These are phyloP conservation scores for Rugonectria rugulosa DNA, from an alignment of 2,329 filamentous ascomycete species.

Conservation along the genomic window DNA sequence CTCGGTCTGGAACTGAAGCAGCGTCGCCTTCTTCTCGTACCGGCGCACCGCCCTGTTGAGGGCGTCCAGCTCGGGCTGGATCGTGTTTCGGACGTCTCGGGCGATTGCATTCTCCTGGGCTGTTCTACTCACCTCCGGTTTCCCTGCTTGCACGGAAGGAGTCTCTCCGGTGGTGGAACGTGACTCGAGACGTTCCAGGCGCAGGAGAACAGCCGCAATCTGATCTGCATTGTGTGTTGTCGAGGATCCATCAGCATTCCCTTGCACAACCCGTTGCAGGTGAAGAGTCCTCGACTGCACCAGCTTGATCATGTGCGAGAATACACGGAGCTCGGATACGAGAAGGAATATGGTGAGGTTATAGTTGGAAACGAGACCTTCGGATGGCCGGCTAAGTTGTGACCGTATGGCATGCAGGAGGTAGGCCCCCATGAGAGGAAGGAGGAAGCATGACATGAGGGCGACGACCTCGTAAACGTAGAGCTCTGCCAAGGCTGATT, in stretches of 20 bases:
- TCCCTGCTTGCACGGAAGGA: slow-evolving; percentile 37
- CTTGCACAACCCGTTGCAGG: slow-evolving; percentile 76
- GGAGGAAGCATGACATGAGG: slow-evolving; percentile 78
- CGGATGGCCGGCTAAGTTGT: slow-evolving; percentile 82
- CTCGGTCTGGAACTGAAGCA: slow-evolving; percentile 79
- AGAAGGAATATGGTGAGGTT: slow-evolving; percentile 92
- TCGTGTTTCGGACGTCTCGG: slow-evolving; percentile 67
- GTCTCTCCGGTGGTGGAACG: slow-evolving; percentile 46
- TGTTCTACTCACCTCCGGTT: slow-evolving; percentile 43
- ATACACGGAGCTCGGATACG: slow-evolving; percentile 83
- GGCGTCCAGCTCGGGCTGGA: slow-evolving; percentile 86
- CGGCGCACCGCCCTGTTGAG: slow-evolving; percentile 87
- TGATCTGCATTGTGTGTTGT: slow-evolving; percentile 46
- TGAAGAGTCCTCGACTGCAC: slow-evolving; percentile 81
- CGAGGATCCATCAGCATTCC: slow-evolving; percentile 52
- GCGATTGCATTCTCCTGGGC: slow-evolving; percentile 55
- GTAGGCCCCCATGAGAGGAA: slow-evolving; percentile 81
- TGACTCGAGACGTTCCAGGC: slow-evolving; percentile 75
- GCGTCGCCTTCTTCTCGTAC: slow-evolving; percentile 87
- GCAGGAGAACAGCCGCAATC: slow-evolving; percentile 65
- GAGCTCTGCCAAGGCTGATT: slow-evolving; percentile 66
- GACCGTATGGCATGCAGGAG: slow-evolving; percentile 81
- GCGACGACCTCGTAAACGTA: slow-evolving; percentile 78
- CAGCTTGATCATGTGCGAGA: slow-evolving; percentile 82
- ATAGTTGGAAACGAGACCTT: slow-evolving; percentile 89